Conservation (phyloP, 148 eudicot species). For the Drosera capensis region DNA sequence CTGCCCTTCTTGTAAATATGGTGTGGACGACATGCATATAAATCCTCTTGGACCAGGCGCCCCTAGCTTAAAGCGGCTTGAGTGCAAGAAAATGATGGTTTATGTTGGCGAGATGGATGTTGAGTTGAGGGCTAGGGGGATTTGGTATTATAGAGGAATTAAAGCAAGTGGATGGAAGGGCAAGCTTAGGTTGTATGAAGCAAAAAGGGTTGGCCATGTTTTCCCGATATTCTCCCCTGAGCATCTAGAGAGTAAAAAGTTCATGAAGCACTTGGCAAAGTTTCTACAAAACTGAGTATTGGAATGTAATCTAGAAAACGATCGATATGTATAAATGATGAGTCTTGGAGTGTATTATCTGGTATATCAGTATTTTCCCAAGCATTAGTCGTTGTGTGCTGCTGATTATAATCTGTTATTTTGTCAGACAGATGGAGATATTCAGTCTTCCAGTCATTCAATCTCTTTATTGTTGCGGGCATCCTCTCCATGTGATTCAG, state of each 20-base stretch:
- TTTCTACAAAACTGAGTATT: too few species aligned
- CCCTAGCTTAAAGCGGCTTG: conserved; percentile 6
- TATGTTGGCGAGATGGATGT: conserved; percentile 15
- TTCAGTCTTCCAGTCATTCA: too few species aligned
- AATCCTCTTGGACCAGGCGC: conserved; percentile 13
- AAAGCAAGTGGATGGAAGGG: conserved; percentile 19
- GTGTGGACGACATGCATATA: conserved; percentile 4
- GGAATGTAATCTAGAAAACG: too few species aligned
- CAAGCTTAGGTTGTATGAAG: conserved; percentile 8
- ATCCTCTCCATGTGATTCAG: too few species aligned
- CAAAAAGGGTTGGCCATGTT: conserved; percentile 2
- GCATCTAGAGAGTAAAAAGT: conserved; percentile 1
- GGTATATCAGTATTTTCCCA: too few species aligned
- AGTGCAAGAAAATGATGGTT: conserved; percentile 9
- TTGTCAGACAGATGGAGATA: too few species aligned
- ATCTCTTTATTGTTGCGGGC: too few species aligned
- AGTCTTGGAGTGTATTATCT: too few species aligned
- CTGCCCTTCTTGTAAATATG: conserved; percentile 9
- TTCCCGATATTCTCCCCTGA: not conserved
- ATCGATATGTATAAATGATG: too few species aligned
- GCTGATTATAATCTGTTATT: too few species aligned
- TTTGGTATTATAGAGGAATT: conserved; percentile 6
- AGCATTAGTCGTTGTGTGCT: too few species aligned
- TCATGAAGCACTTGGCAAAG: too few species aligned
- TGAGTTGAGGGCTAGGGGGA: conserved; percentile 9